Evolutionary conservation across 768 basidiomycete genomes (phyloP).

Genomic region (Leccinum barrowsii): DNA sequence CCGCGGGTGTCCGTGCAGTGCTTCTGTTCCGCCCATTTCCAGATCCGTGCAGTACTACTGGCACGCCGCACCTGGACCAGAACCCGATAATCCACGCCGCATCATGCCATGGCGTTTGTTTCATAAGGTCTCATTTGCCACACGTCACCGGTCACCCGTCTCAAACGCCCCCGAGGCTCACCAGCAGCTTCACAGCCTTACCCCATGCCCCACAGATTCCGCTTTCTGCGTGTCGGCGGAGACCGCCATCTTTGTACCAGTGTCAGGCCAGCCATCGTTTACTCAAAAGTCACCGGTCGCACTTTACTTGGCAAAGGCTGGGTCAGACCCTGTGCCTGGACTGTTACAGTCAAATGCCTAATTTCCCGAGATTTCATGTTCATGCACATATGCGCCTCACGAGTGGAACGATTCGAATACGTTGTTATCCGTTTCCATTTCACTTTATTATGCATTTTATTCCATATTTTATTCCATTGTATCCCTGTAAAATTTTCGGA

Average conservation of each 20-base stretch:
- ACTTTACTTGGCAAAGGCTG: conserved; percentile 5
- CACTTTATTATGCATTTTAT: neutral
- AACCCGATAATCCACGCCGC: conserved; percentile 3
- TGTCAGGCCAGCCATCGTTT: conserved; percentile 9
- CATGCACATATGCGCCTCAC: neutral
- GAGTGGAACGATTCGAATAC: neutral
- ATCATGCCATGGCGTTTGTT: neutral
- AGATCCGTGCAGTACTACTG: conserved; percentile 20
- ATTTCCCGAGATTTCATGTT: neutral
- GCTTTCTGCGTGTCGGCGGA: conserved; percentile 20
- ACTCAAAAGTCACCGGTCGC: neutral
- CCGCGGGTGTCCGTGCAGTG: conserved; percentile 10
- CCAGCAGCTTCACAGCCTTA: conserved; percentile 17
- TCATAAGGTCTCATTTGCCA: conserved; percentile 2
- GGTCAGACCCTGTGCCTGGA: conserved; percentile 10
- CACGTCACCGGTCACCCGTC: neutral
- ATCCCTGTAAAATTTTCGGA: neutral
- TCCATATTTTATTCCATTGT: neutral
- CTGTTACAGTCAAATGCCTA: neutral
- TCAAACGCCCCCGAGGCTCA: neutral
- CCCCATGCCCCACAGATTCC: conserved; percentile 25
- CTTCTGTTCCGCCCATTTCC: conserved; percentile 11
- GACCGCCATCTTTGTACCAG: conserved; percentile 22
- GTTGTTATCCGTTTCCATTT: neutral
- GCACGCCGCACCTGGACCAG: neutral